Base-by-base conservation (phyloP, 305 asterid species). In the Fraxinus sp. region DNA sequence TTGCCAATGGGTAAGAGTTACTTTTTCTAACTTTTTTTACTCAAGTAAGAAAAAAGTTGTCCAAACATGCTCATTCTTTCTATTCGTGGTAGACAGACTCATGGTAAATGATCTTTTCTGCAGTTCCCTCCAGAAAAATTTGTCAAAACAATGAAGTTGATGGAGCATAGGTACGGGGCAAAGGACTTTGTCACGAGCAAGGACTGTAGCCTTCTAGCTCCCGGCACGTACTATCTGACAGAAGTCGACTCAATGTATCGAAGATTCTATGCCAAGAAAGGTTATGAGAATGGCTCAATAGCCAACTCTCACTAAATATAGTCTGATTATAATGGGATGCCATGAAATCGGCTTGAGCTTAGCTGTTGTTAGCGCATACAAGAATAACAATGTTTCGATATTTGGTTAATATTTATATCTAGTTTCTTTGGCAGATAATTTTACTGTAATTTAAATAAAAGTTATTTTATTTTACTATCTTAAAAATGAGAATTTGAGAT, bases 121-220 rank as follows among this genome's bases (percentile, higher is more conserved):
- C 97, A 96, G 99, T 86, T 89, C 68, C 87, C 91, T 49, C 99
- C 99, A 0, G 97, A 92, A 83, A 92, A 95, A 87, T 96, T 96
- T 10, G 91, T 91, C 78, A 97, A 93, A 62, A 86, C 82, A 13
- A 89, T 96, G 98, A 88, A 95, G 86, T 77, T 96, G 81, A 96
- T 96, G 99, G 98, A 96, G 97, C 96, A 93, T 77, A 93, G 98
- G 80, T 96, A 95, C 66, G 99, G 99, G 55, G 94, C 90, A 80
- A 96, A 96, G 83, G 97, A 91, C 90, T 92, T 90, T 1, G 87
- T 91, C 72, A 95, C 98, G 0, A 92, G 85, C 92, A 95, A 96
- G 87, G 98, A 96, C 82, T 86, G 89, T 24, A 96, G 98, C 86
- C 97, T 91, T 82, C 95, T 96, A 71, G 88, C 93, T 46, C 97